phyloP scores from a whole-genome alignment of 140 eudicot genomes.

The Erigeron philadelphicus region DNA sequence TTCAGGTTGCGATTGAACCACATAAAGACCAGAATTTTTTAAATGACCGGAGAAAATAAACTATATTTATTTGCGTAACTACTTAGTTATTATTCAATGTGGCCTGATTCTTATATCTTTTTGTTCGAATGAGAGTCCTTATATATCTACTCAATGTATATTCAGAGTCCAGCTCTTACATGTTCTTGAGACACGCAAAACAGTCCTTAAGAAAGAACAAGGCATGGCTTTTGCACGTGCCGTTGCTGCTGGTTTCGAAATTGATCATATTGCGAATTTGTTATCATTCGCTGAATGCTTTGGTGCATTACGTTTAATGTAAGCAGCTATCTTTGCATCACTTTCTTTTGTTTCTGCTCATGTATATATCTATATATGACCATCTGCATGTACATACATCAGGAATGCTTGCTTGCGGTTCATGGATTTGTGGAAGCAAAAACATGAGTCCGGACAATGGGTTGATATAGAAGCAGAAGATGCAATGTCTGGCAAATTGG shows the following conservation, averaged over 20 bases:
- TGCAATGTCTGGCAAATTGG: slow-evolving; percentile 41
- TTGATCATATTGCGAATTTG: slow-evolving; percentile 59
- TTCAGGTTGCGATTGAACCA: too few relatives aligned
- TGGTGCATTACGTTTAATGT: slow-evolving; percentile 88
- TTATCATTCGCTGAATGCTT: slow-evolving; percentile 78
- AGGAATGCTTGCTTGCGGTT: slow-evolving; percentile 85
- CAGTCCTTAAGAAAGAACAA: slow-evolving; percentile 80
- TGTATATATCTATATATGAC: background rate
- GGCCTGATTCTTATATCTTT: background rate
- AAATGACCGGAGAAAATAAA: background rate
- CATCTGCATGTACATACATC: slow-evolving; percentile 1
- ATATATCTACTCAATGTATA: slow-evolving; percentile 14
- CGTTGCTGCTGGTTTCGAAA: slow-evolving; percentile 89
- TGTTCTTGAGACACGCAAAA: slow-evolving; percentile 82
- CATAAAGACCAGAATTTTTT: background rate
- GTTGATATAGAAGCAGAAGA: slow-evolving; percentile 70
- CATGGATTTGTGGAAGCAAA: slow-evolving; percentile 72
- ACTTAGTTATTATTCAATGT: background rate
- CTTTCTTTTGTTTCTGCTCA: background rate
- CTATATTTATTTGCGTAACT: background rate
- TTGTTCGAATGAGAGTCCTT: background rate
- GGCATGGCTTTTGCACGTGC: slow-evolving; percentile 99
- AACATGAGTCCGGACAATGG: slow-evolving; percentile 94
- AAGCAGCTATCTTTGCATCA: slow-evolving; percentile 24
- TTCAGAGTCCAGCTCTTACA: slow-evolving; percentile 75